Base-by-base conservation (phyloP, 2,329 filamentous ascomycete genomes). In the Trichoderma atroviride region DNA sequence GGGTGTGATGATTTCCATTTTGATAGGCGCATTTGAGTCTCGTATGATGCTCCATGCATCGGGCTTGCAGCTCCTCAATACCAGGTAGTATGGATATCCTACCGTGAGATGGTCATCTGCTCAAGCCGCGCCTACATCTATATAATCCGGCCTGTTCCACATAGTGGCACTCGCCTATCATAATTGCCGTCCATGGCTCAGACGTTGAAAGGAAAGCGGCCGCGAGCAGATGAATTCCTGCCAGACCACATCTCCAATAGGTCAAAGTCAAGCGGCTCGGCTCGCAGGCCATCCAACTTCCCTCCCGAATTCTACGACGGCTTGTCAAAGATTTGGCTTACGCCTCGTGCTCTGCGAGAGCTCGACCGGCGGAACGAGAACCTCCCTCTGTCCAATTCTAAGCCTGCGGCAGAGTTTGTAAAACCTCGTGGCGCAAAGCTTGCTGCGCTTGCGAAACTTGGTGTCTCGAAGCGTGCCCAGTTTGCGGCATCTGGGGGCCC, bases 401-500 rank as follows among this genome's bases (percentile, higher is more conserved):
- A 13, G 10, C n/a, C 47, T 24, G 22, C n/a, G 10, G 47, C 47
- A 24, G n/a, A 16, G 11, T 13, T 50, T 24, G 4, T 50, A 50
- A 24, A 24, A 50, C 22, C 22, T 50, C 47, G 47, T 4, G 47
- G 14, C 22, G 47, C 47, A 22, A 50, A 50, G 47, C 47, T 50
- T 50, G 47, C 47, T 22, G 22, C 19, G 47, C 47, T 24, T 24
- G 47, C 47, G n/a, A 50, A 24, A 24, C 47, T 50, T 50, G 47
- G 47, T 22, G 9, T 5, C 10, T 5, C n/a, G 0, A 7, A n/a
- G 40, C 16, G 4, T 43, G 40, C 2, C 16, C 40, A 9, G 47
- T 62, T 62, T 62, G 59, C 59, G 43, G 5, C 31, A 62, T 5
- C 22, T n/a, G 59, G 35, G 7, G 59, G 59, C 19, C 59, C 59